Conservation (phyloP, 306 rosid species). For the Gastrolobium bilobum region DNA sequence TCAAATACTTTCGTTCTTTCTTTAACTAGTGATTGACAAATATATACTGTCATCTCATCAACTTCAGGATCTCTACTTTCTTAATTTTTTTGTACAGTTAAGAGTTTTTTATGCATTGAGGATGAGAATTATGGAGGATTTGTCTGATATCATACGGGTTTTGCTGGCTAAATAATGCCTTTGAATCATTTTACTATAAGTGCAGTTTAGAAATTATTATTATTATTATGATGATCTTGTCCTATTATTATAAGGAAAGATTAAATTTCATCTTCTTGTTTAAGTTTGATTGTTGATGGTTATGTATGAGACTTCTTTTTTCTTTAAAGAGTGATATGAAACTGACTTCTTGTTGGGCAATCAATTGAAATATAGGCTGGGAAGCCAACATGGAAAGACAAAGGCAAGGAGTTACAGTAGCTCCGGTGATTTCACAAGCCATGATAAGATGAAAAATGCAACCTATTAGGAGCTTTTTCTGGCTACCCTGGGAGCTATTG, state of each 20-base stretch:
- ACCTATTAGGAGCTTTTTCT: not conserved
- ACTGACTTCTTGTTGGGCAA: slow-evolving; percentile 21
- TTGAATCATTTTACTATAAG: not conserved
- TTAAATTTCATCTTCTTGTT: slow-evolving; percentile 1
- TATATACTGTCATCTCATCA: not conserved
- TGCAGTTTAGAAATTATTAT: not conserved
- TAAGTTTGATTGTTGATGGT: not conserved
- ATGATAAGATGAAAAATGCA: slow-evolving; percentile 61
- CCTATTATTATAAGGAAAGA: not conserved
- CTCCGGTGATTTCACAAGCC: slow-evolving; percentile 47
- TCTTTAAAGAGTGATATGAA: not conserved
- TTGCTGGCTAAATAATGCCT: not conserved
- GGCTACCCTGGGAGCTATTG: slow-evolving; percentile 6
- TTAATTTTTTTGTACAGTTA: too few species aligned
- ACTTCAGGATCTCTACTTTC: not conserved
- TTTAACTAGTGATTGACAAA: not conserved
- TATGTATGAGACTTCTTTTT: not conserved
- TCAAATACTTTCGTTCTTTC: not conserved
- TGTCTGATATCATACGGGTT: not conserved
- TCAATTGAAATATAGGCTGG: slow-evolving; percentile 63
- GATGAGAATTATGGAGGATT: not conserved
- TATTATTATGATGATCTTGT: not conserved
- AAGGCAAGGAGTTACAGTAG: slow-evolving; percentile 38
- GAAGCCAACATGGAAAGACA: slow-evolving; percentile 69
- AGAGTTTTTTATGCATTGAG: not conserved